These are phyloP conservation scores for Candida tallmaniae DNA, from an alignment of 805 yeast species.

Conservation along the genomic window DNA sequence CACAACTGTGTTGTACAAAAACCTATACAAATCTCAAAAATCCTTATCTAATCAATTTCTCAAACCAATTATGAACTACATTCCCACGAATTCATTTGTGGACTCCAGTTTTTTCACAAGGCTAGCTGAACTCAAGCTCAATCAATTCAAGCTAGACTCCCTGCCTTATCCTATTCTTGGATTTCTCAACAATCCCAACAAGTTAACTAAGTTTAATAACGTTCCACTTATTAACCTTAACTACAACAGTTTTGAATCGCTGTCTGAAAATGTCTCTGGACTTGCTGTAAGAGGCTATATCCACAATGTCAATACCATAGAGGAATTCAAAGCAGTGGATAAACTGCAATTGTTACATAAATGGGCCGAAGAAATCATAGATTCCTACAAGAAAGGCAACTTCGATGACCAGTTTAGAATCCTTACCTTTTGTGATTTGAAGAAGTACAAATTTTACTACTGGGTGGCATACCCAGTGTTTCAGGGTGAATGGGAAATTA, in stretches of 20 bases:
- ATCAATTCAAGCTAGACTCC: conserved; percentile 62
- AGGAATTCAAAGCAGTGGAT: conserved; percentile 70
- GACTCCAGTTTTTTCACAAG: conserved; percentile 85
- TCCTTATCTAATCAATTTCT: too few species aligned
- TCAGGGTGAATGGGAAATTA: conserved; percentile 6
- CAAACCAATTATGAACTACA: conserved; percentile 37
- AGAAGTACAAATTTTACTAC: conserved; percentile 80
- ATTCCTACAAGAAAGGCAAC: conserved; percentile 28
- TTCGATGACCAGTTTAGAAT: conserved; percentile 22
- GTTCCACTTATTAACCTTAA: conserved; percentile 32
- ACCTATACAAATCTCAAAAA: too few species aligned
- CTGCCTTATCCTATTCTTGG: conserved; percentile 43
- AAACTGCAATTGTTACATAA: conserved; percentile 53
- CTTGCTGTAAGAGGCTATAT: conserved; percentile 30
- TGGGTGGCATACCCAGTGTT: conserved; percentile 84
- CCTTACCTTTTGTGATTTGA: conserved; percentile 80
- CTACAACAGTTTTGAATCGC: conserved; percentile 23
- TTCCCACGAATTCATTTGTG: conserved; percentile 64
- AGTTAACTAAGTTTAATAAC: conserved; percentile 31
- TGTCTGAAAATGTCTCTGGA: conserved; percentile 1
- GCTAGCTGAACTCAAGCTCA: conserved; percentile 68
- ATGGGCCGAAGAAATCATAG: conserved; percentile 27
- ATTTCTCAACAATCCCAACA: conserved; percentile 30
- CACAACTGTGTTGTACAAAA: too few species aligned
- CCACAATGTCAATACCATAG: conserved; percentile 74